Percentiles rank a stretch among this genome's conserved stretches.
phyloP scores from a whole-genome alignment of 352 stramenopile genomes.

The Chrysophaeum taylorii region DNA sequence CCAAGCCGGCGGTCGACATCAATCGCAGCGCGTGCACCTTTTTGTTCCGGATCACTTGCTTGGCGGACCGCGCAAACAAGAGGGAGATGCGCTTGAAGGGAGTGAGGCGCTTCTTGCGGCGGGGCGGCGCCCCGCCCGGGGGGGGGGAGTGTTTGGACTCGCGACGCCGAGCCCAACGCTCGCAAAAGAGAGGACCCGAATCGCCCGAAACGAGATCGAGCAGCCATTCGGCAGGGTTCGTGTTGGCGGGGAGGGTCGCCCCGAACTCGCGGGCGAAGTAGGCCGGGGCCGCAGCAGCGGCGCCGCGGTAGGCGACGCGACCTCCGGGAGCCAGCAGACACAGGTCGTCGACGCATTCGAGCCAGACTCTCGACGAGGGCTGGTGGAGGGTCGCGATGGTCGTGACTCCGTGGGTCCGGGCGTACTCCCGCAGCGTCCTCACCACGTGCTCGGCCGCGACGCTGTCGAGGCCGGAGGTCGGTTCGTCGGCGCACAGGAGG shows the following conservation, averaged over 20 bases:
- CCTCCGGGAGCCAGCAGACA: constrained; percentile 64
- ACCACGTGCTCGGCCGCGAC: constrained; percentile 70
- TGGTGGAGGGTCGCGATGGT: constrained; percentile 73
- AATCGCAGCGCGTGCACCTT: neutral
- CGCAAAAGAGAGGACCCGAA: too few species aligned
- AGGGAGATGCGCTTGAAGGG: neutral
- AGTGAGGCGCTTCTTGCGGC: neutral
- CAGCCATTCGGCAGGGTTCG: constrained; percentile 61
- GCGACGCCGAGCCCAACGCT: too few species aligned
- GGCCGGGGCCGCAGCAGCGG: constrained; percentile 24
- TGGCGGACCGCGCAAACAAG: neutral
- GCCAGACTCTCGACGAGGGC: constrained; percentile 73
- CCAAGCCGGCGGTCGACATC: neutral
- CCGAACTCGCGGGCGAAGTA: constrained; percentile 48
- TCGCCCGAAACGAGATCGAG: constrained; percentile 56
- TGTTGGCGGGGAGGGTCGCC: constrained; percentile 44
- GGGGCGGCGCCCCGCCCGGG: neutral
- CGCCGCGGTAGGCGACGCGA: constrained; percentile 46
- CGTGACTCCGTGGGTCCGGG: constrained; percentile 58
- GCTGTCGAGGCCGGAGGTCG: constrained; percentile 50
- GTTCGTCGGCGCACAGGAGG: constrained; percentile 71
- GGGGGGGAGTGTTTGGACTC: too few species aligned
- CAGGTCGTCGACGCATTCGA: constrained; percentile 64
- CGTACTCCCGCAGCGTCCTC: constrained; percentile 61
- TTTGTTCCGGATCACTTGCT: neutral